Percentiles rank a stretch among this genome's conserved stretches.
Conservation (phyloP, 1,139 yeast species). For the Lizanozyma gosingica region DNA sequence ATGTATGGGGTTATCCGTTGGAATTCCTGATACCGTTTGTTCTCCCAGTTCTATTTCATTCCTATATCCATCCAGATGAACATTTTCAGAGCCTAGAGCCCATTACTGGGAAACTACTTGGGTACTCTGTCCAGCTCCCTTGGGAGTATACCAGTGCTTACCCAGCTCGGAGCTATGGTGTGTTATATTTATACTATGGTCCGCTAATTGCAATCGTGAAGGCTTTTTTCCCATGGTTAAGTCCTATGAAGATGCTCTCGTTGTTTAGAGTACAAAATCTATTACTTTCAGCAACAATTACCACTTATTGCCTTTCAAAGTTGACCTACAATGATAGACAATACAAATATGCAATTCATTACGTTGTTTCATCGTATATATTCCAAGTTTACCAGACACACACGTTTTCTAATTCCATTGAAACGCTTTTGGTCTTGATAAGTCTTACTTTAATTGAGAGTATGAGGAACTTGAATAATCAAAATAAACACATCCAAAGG, state of each 20-base stretch:
- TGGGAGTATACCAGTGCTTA: conserved; percentile 68
- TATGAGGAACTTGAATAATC: conserved; percentile 17
- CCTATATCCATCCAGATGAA: conserved; percentile 97
- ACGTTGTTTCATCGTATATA: conserved; percentile 69
- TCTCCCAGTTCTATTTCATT: conserved; percentile 45
- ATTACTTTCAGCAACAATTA: conserved; percentile 47
- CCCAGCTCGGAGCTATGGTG: conserved; percentile 71
- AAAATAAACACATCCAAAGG: no score
- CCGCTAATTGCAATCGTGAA: conserved; percentile 43
- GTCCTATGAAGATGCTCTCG: conserved; percentile 46
- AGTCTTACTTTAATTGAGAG: conserved; percentile 45
- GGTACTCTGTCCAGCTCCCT: conserved; percentile 49
- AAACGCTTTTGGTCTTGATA: conserved; percentile 58
- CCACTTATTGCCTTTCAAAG: conserved; percentile 43
- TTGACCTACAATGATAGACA: conserved; percentile 55
- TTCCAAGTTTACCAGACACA: conserved; percentile 79
- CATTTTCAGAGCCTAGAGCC: conserved; percentile 86
- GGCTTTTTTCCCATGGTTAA: conserved; percentile 13
- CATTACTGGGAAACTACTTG: conserved; percentile 40
- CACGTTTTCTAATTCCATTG: conserved; percentile 81
- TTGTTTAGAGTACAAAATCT: conserved; percentile 51
- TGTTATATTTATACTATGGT: conserved; percentile 61
- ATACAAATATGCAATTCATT: conserved; percentile 43
- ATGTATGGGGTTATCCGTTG: no score
- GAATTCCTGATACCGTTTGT: neutral